Base-by-base conservation (phyloP, 139 green algal genomes). In the Trebouxia sp. region DNA sequence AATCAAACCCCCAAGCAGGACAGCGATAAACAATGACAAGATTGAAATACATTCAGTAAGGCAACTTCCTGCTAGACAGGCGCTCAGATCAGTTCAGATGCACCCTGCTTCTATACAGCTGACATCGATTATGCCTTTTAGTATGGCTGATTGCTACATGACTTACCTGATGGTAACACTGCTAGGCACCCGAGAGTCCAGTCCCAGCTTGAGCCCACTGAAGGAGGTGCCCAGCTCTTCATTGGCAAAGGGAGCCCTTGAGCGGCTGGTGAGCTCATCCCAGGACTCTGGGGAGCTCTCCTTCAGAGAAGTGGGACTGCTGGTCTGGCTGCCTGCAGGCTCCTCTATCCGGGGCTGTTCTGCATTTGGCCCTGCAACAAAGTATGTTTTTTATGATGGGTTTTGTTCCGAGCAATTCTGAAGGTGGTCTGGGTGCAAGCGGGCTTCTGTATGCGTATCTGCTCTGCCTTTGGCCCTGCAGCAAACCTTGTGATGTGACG, bases 151-250 rank as follows among this genome's bases (percentile, higher is more conserved):
- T 26, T 35, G 51, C 24, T 65, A 26, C 5, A 28, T 45, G 32
- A 26, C 35, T 22, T 38, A 32, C 69, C 42, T 65, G 74, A 79
- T 79, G 17, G 74, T 79, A 30, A 79, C 74, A 66, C 74, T 79
- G 74, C 74, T 79, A 30, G 74, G 43, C n/a, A 65, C 42, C 22
- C 47, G 48, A 5, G 32, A 35, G 12, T 51, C 41, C 42, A 56
- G 41, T 3, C 69, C 43, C 6, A 79, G 45, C 32, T 79, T 79
- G 47, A 79, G 74, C 11, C 74, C 43, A 47, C 42, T 47, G 32
- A 79, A 79, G 32, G 74, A 39, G n/a, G 47, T 43, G 10, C 47
- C 74, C 74, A 79, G 47, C 47, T 65, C 69, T 22, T 72, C 62
- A 72, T 72, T 72, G 32, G 47, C 45, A 47, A 32, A 42, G 15